A percentile compares a stretch with the other conserved stretches of the same genome.
Conservation (phyloP, 768 basidiomycete species). For the Xerocomus spinulosus region DNA sequence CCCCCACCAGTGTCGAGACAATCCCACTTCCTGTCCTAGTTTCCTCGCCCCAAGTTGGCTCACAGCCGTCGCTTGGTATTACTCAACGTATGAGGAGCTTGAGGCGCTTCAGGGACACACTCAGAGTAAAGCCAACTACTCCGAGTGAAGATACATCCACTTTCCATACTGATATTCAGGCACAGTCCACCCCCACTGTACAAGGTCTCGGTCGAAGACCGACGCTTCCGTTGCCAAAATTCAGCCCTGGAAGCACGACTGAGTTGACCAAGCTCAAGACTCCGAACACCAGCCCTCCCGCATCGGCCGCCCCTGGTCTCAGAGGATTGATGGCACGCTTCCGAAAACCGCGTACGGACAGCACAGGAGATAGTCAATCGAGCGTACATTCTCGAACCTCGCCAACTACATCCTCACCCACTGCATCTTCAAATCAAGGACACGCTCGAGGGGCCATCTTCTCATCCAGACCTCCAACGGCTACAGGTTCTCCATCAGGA, state of each 20-base stretch:
- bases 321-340: constrained; percentile 82
- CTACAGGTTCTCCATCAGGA: constrained; percentile 3
- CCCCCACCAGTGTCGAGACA: constrained; percentile 63
- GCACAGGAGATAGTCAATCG: constrained; percentile 26
- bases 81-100: constrained; percentile 72
- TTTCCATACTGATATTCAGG: constrained; percentile 39
- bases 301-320: constrained; percentile 67
- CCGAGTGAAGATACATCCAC: constrained; percentile 49
- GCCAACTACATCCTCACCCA: constrained; percentile 34
- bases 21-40: constrained; percentile 46
- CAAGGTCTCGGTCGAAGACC: constrained; percentile 43
- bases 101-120: constrained; percentile 64
- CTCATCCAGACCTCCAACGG: constrained; percentile 19
- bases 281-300: constrained; percentile 56
- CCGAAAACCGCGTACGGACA: constrained; percentile 38
- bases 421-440: constrained; percentile 31
- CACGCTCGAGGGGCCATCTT: constrained; percentile 31
- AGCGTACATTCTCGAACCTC: constrained; percentile 29
- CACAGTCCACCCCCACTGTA: constrained; percentile 27
- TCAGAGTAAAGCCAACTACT: constrained; percentile 51
- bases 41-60: constrained; percentile 34
- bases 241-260: constrained; percentile 33
- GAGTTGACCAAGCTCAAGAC: constrained; percentile 54
- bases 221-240: constrained; percentile 45
- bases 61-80: constrained; percentile 46